These are phyloP conservation scores for Vachellia pachyceras DNA, from an alignment of 306 rosid genomes.

Conservation along the genomic window DNA sequence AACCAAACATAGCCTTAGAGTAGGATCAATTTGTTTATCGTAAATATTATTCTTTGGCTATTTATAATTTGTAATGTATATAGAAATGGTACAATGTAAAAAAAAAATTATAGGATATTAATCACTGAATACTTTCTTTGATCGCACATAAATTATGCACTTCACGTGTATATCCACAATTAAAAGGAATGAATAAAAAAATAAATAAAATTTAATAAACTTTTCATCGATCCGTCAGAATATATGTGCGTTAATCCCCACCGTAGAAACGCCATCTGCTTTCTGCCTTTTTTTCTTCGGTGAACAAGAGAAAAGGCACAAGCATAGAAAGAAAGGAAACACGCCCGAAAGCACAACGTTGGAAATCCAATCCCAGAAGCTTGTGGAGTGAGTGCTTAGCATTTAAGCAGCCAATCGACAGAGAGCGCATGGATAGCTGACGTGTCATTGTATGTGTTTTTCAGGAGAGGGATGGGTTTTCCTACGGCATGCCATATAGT, in stretches of 20 bases:
- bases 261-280: not conserved
- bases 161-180: not conserved
- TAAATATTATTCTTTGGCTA: too few relatives aligned
- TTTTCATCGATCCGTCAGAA: not conserved
- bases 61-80: too few relatives aligned
- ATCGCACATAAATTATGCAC: not conserved
- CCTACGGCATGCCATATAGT: not conserved
- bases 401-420: slow-evolving; percentile 41
- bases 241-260: not conserved
- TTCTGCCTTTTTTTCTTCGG: not conserved
- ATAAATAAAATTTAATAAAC: not conserved
- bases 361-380: not conserved
- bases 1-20: too few relatives aligned
- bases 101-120: too few relatives aligned
- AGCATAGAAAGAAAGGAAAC: not conserved
- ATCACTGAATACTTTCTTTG: not conserved
- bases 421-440: slow-evolving; percentile 47
- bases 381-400: not conserved
- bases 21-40: too few relatives aligned
- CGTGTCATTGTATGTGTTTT: slow-evolving; percentile 41
- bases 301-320: not conserved
- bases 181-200: not conserved
- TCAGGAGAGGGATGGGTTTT: not conserved
- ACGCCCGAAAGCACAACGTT: not conserved
- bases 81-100: not conserved